Conservation (phyloP, 257 asterid species). For the Solanum habrochaites region DNA sequence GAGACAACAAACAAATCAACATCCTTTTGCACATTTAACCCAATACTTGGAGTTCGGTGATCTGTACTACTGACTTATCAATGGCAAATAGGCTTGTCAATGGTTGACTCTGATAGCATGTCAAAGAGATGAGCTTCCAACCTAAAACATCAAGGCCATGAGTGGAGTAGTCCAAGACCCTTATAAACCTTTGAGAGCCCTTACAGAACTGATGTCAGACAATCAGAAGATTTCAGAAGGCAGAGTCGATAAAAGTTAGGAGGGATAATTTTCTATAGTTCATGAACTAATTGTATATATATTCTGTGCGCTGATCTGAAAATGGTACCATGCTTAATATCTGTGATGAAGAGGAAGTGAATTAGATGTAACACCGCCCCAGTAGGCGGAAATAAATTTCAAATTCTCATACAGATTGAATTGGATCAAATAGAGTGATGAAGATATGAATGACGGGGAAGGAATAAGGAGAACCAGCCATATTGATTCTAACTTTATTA, state of each 20-base stretch:
- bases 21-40: background rate
- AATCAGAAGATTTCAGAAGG: background rate
- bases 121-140: background rate
- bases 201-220: background rate
- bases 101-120: background rate
- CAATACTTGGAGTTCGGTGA: background rate
- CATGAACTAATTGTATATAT: background rate
- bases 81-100: background rate
- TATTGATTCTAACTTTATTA: background rate
- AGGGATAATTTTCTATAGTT: background rate
- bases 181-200: background rate
- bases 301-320: background rate
- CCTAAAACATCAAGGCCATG: background rate
- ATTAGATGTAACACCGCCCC: background rate
- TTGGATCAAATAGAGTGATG: background rate
- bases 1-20: background rate
- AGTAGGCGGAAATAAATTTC: background rate
- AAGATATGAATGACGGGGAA: background rate
- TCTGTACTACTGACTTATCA: background rate
- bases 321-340: background rate
- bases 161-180: background rate
- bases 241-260: background rate
- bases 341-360: background rate
- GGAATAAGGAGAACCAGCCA: background rate
- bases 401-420: background rate